Evolutionary conservation across 345 rosid species (phyloP).

Genomic region (Jatropha curcas): DNA sequence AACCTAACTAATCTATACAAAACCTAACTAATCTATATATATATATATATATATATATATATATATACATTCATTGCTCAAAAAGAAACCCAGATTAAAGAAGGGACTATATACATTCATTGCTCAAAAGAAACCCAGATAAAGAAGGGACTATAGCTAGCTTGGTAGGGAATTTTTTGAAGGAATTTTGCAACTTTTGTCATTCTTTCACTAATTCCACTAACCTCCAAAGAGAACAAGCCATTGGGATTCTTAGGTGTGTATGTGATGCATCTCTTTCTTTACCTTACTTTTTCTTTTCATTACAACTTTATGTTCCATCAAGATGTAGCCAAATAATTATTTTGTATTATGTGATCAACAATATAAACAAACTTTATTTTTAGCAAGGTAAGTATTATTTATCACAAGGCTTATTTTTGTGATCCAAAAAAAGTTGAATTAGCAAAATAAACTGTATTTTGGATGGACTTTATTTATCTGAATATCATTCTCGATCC

Average conservation of each 20-base stretch:
- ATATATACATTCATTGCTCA: not conserved
- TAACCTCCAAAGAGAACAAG: not conserved
- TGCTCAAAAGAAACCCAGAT: not conserved
- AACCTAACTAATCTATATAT: conserved; percentile 7
- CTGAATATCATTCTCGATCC: too few relatives aligned
- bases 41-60: too few relatives aligned
- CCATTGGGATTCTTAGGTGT: conserved; percentile 14
- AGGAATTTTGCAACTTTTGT: not conserved
- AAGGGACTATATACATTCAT: not conserved
- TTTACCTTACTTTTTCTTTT: not conserved
- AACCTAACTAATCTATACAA: conserved; percentile 8
- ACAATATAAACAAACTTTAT: too few relatives aligned
- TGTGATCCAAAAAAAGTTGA: too few relatives aligned
- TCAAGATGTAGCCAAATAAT: too few relatives aligned
- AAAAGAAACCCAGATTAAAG: not conserved
- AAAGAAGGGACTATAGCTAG: not conserved
- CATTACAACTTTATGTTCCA: not conserved
- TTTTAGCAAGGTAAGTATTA: too few relatives aligned
- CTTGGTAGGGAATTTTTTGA: not conserved
- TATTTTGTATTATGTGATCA: too few relatives aligned
- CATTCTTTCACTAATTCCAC: conserved; percentile 3
- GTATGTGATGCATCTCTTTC: not conserved
- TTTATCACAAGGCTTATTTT: too few relatives aligned
- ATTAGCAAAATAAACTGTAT: too few relatives aligned
- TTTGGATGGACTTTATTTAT: too few relatives aligned